phyloP scores from a whole-genome alignment of 2,329 filamentous ascomycete species.

The Verticillium dahliae region DNA sequence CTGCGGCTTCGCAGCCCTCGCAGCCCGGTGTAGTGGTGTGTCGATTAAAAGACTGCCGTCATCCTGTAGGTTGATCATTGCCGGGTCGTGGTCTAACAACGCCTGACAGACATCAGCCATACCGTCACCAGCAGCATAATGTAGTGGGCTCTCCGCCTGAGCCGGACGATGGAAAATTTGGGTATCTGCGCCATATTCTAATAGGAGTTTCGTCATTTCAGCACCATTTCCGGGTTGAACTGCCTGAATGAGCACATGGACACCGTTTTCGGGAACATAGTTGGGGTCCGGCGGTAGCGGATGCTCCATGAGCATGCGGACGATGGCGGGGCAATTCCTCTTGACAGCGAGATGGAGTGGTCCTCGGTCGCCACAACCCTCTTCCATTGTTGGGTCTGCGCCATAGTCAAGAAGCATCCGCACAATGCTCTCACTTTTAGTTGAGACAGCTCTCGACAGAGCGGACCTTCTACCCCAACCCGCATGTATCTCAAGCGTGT shows the following conservation, averaged over 20 bases:
- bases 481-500: conserved; percentile 2
- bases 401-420: conserved; percentile 14
- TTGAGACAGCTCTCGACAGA: conserved; percentile 2
- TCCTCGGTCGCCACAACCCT: conserved; percentile 10
- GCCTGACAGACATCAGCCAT: conserved; percentile 10
- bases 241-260: neutral
- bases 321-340: conserved; percentile 4
- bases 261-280: conserved; percentile 3
- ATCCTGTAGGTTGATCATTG: conserved; percentile 11
- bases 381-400: conserved; percentile 16
- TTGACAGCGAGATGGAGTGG: conserved; percentile 7
- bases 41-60: conserved; percentile 7
- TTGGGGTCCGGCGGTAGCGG: conserved; percentile 11
- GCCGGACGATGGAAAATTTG: conserved; percentile 4
- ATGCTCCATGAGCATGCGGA: conserved; percentile 11
- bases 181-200: conserved; percentile 14
- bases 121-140: conserved; percentile 11
- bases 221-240: conserved; percentile 1
- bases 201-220: conserved; percentile 10
- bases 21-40: conserved; percentile 13
- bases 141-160: conserved; percentile 8
- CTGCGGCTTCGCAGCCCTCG: conserved; percentile 4
- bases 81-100: conserved; percentile 13
- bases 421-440: conserved; percentile 8
- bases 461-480: conserved; percentile 3